These are phyloP conservation scores for Cavenderia fasciculata DNA, from an alignment of 78 protist genomes.

Conservation along the genomic window DNA sequence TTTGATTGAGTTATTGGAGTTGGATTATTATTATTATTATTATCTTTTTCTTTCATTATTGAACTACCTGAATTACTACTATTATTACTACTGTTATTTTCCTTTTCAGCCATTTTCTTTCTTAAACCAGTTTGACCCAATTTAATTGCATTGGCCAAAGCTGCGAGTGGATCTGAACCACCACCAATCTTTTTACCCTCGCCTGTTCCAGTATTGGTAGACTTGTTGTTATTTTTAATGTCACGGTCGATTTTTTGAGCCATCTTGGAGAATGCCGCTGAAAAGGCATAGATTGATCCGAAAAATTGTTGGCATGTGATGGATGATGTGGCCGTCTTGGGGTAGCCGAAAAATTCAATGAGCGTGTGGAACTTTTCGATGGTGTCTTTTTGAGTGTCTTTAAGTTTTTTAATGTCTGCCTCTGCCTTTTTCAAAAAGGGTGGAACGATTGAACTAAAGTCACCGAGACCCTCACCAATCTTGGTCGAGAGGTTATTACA, in stretches of 20 bases:
- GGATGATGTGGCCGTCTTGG: neutral
- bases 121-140: constrained; percentile 40
- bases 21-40: too few relatives aligned
- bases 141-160: constrained; percentile 70
- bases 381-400: constrained; percentile 10
- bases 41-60: too few relatives aligned
- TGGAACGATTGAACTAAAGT: neutral
- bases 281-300: constrained; percentile 33
- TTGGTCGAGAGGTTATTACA: constrained; percentile 7
- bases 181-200: constrained; percentile 67
- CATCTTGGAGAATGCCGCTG: constrained; percentile 17
- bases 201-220: neutral
- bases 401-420: neutral
- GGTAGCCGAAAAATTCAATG: constrained; percentile 53
- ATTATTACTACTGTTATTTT: too few relatives aligned
- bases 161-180: constrained; percentile 71
- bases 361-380: constrained; percentile 15
- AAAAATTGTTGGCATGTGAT: constrained; percentile 62
- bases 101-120: too few relatives aligned
- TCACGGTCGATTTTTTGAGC: constrained; percentile 58
- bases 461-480: neutral
- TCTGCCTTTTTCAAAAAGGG: neutral
- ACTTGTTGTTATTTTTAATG: neutral
- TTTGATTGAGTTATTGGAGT: too few relatives aligned
- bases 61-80: too few relatives aligned